Conservation (phyloP, 192 early-diverging fungal genomes). For the Phlyctochytrium arcticum region DNA sequence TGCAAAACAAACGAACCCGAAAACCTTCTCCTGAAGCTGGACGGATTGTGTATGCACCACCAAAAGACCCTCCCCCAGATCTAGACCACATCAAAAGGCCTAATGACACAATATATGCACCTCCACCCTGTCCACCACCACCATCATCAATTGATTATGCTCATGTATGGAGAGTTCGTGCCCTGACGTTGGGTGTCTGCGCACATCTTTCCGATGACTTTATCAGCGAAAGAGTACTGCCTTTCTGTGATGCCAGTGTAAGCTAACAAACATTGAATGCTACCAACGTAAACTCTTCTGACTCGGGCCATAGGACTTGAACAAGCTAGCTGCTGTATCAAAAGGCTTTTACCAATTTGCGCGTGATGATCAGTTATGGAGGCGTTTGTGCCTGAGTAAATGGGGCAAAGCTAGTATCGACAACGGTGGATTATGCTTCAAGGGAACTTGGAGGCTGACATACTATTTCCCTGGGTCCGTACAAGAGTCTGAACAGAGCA, state of each 20-base stretch:
- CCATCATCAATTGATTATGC: neutral
- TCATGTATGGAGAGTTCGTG: no score
- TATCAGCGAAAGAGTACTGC: neutral
- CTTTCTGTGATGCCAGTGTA: neutral
- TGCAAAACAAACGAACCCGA: no score
- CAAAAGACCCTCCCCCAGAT: no score
- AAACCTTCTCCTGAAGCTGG: no score
- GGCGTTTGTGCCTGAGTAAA: slow-evolving; percentile 10
- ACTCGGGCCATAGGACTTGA: slow-evolving; percentile 18
- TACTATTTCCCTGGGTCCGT: slow-evolving; percentile 9
- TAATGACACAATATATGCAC: slow-evolving; percentile 1
- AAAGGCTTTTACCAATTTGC: slow-evolving; percentile 12
- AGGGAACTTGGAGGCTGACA: slow-evolving; percentile 26
- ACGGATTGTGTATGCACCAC: no score
- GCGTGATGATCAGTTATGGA: slow-evolving; percentile 30
- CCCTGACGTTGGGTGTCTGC: neutral
- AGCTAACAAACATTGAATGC: no score
- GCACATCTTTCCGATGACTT: neutral
- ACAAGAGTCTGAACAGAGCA: no score
- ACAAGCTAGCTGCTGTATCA: neutral
- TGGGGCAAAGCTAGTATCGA: slow-evolving; percentile 8
- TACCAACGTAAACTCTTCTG: no score
- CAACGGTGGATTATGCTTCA: slow-evolving; percentile 12
- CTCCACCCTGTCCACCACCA: slow-evolving; percentile 13
- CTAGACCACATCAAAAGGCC: no score